These are phyloP conservation scores for Fusarium zealandicum DNA, from an alignment of 2,329 filamentous ascomycete genomes.

Conservation along the genomic window DNA sequence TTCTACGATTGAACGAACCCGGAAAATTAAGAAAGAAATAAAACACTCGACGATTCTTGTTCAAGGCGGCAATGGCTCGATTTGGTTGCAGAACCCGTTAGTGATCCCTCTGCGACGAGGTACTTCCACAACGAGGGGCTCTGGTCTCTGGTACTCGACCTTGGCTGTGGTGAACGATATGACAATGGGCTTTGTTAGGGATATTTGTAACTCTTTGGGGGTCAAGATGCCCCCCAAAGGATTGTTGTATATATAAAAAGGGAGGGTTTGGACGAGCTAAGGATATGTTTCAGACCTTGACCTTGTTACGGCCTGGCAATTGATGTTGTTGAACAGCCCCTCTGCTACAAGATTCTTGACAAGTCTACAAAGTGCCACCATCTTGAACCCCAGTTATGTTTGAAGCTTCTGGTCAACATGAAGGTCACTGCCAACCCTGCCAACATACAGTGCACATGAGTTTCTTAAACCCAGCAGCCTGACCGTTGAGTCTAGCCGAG, in stretches of 20 bases:
- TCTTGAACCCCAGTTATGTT: no score
- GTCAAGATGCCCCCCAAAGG: conserved; percentile 15
- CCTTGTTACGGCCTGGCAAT: conserved; percentile 30
- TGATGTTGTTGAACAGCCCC: conserved; percentile 12
- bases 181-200: conserved; percentile 15
- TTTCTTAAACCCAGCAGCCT: no score
- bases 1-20: conserved; percentile 40
- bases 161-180: conserved; percentile 12
- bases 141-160: neutral
- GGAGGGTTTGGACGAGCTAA: conserved; percentile 18
- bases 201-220: conserved; percentile 4
- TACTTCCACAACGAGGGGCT: neutral
- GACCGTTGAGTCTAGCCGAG: no score
- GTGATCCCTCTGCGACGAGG: conserved; percentile 5
- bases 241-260: conserved; percentile 35
- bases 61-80: conserved; percentile 17
- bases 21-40: conserved; percentile 32
- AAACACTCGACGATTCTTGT: conserved; percentile 28
- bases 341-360: no score
- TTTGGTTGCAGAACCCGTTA: conserved; percentile 26
- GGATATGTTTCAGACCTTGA: conserved; percentile 19
- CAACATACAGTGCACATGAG: no score
- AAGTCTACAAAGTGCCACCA: no score
- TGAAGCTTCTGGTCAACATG: no score
- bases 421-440: no score